Base-by-base conservation (phyloP, 169 alveolate genomes). In the Hepatocystis sp. region DNA sequence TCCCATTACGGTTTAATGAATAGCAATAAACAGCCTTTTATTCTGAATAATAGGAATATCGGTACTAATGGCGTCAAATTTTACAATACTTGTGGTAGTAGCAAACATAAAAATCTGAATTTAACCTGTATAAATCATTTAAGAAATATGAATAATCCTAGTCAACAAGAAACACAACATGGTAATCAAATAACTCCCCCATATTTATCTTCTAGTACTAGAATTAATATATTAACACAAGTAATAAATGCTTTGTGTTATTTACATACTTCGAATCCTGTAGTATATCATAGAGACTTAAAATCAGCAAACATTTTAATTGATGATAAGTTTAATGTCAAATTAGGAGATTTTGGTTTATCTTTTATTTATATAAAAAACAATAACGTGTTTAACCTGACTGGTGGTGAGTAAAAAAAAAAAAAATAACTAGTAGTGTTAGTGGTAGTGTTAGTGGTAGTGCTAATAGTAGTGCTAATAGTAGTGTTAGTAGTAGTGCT, bases 301-400 rank as follows among this genome's bases (percentile, higher is more conserved):
- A 90, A 90, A 39, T 91, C 93, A 4, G 85, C 91, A 21, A 90
- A 90, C 76, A 56, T 90, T 30, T 85, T 90, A 61, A 67, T 90
- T 52, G 93, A 90, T 51, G 91, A 90, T 40, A 88, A 90, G 49
- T 84, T 86, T 64, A 90, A 90, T 63, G 91, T 88, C 25, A 90
- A 90, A 52, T 60, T 90, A 5, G 93, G 93, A 0, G 91, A 90
- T 47, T 90, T 90, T 36, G 94, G 94, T n/a, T 67, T 90, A 1
- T 68, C 86, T 36, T 68, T 68, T 34, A 47, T 68, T 30, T 68
- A 68, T 46, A 55, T 42, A 49, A 68, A 68, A 7, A 68, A 68
- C 36, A 68, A 68, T 19, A 68, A 68, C 49, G 58, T 68, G 28
- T 68, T 68, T 25, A 68, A 53, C 60, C 34, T 68, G 49, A 68